phyloP scores from a whole-genome alignment of 805 yeast species.

The Scheffersomyces lignosus region DNA sequence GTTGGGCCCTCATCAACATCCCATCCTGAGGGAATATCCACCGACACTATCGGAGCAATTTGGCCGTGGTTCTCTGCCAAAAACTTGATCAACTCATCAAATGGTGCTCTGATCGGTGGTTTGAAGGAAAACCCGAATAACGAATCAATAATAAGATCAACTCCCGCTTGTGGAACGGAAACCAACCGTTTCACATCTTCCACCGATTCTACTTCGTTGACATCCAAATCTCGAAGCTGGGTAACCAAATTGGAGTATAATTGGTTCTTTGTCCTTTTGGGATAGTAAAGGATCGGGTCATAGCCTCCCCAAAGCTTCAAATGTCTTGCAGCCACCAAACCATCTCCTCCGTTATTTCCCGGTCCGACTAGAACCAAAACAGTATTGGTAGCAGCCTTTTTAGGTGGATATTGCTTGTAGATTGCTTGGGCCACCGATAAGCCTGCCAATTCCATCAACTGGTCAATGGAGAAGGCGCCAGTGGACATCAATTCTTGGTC shows the following conservation, averaged over 20 bases:
- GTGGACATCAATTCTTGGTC: slow-evolving; percentile 88
- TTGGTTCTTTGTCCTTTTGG: slow-evolving; percentile 57
- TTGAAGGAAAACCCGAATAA: slow-evolving; percentile 91
- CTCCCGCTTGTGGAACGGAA: background rate
- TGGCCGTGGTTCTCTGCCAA: slow-evolving; percentile 34
- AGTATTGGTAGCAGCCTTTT: slow-evolving; percentile 8
- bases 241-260: slow-evolving; percentile 60
- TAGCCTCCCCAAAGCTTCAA: slow-evolving; percentile 72
- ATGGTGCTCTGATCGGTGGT: slow-evolving; percentile 85
- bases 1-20: slow-evolving; percentile 86
- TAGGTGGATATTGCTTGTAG: slow-evolving; percentile 63
- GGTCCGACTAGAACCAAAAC: slow-evolving; percentile 87
- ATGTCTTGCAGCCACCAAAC: slow-evolving; percentile 93
- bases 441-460: slow-evolving; percentile 95
- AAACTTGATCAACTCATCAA: slow-evolving; percentile 41
- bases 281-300: slow-evolving; percentile 75
- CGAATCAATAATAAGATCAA: slow-evolving; percentile 62
- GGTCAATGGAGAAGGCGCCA: slow-evolving; percentile 80
- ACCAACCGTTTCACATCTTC: slow-evolving; percentile 35
- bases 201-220: slow-evolving; percentile 52
- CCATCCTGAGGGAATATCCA: slow-evolving; percentile 97
- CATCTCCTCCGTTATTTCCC: slow-evolving; percentile 97
- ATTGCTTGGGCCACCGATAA: slow-evolving; percentile 89
- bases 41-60: slow-evolving; percentile 67
- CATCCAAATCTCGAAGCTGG: slow-evolving; percentile 66